These are phyloP conservation scores for Obelidium mucronatum DNA, from an alignment of 192 early-diverging fungal genomes.

Conservation along the genomic window DNA sequence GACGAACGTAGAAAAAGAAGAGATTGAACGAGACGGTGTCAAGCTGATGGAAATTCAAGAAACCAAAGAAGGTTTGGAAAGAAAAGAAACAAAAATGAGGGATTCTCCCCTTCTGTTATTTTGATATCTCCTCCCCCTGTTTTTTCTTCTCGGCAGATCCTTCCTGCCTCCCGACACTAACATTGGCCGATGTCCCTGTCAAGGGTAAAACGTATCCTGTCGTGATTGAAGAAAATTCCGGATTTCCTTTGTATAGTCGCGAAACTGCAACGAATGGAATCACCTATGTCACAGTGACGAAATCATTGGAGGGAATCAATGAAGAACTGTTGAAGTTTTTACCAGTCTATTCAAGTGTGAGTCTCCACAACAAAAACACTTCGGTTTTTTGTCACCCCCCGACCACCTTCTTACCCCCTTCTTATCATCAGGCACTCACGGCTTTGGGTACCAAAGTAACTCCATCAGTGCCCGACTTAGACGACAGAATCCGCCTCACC, in stretches of 20 bases:
- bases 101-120: no score
- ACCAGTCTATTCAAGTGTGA: constrained; percentile 79
- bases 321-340: constrained; percentile 74
- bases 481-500: constrained; percentile 82
- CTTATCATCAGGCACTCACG: constrained; percentile 43
- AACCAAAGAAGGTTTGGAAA: constrained; percentile 56
- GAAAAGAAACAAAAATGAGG: background rate
- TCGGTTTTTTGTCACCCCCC: constrained; percentile 30
- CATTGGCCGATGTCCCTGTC: constrained; percentile 76
- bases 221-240: constrained; percentile 31
- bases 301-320: constrained; percentile 68
- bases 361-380: no score
- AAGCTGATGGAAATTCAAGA: constrained; percentile 76
- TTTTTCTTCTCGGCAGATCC: constrained; percentile 58
- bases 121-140: background rate
- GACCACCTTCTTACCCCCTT: constrained; percentile 29
- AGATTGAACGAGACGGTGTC: constrained; percentile 72
- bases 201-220: constrained; percentile 67
- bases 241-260: constrained; percentile 76
- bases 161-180: constrained; percentile 81
- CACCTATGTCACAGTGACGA: constrained; percentile 84
- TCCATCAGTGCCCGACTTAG: constrained; percentile 75
- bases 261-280: constrained; percentile 88
- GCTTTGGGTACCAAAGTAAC: constrained; percentile 51
- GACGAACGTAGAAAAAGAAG: constrained; percentile 63